A percentile compares a stretch with the other conserved stretches of the same genome.
Evolutionary conservation across 164 flowering plant genomes (phyloP).

Genomic region (Piper betle): DNA sequence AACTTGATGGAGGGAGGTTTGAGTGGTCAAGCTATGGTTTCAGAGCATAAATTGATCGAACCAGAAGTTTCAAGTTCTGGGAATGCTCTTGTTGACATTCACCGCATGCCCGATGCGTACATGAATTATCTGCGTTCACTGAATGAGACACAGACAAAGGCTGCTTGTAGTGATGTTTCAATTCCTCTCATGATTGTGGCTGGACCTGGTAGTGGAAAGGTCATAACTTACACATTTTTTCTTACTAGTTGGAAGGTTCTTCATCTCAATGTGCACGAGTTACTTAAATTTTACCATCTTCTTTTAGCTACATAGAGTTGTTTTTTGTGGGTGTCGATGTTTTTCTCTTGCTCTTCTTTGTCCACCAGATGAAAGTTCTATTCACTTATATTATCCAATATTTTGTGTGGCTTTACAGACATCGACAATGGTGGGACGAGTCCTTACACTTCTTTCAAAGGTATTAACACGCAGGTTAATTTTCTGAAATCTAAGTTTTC

Average conservation of each 20-base stretch:
- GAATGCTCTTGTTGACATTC: slow-evolving; percentile 3
- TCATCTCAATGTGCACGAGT: neutral
- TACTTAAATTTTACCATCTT: neutral
- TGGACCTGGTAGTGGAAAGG: slow-evolving; percentile 99
- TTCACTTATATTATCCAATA: neutral
- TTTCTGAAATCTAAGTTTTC: neutral
- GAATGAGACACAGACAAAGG: slow-evolving; percentile 74
- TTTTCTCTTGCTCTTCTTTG: slow-evolving; percentile 2
- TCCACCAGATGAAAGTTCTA: neutral
- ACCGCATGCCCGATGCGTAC: slow-evolving; percentile 45
- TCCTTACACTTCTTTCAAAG: slow-evolving; percentile 64
- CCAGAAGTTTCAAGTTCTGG: slow-evolving; percentile 1
- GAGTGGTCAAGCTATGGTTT: neutral
- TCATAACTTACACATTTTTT: slow-evolving; percentile 7
- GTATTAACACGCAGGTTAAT: slow-evolving; percentile 18
- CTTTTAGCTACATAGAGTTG: neutral
- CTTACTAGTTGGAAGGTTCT: neutral
- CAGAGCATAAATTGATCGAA: slow-evolving; percentile 2
- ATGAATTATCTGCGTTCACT: slow-evolving; percentile 46
- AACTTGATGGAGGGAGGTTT: slow-evolving; percentile 8
- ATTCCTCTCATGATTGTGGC: slow-evolving; percentile 82
- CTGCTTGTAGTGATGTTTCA: slow-evolving; percentile 71
- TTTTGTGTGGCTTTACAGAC: slow-evolving; percentile 37
- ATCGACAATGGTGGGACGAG: slow-evolving; percentile 95
- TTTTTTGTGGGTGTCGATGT: neutral